A percentile compares a stretch with the other conserved stretches of the same genome.
phyloP scores from a whole-genome alignment of 805 yeast genomes.

The Barnettozyma salicaria region DNA sequence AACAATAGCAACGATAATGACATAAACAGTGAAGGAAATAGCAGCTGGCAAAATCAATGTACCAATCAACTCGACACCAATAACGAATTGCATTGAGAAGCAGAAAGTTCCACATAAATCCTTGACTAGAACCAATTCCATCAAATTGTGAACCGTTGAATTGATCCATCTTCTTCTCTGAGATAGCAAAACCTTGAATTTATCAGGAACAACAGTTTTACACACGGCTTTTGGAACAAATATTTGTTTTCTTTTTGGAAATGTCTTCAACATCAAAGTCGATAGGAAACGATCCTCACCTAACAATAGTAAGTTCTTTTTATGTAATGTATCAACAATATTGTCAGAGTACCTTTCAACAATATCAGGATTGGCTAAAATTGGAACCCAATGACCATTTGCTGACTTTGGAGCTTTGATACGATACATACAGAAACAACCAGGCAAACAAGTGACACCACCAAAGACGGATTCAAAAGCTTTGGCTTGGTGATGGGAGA shows the following conservation, averaged over 20 bases:
- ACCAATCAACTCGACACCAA: conserved; percentile 77
- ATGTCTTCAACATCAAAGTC: conserved; percentile 79
- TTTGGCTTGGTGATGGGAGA: conserved; percentile 90
- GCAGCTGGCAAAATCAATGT: conserved; percentile 88
- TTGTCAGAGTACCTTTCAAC: conserved; percentile 89
- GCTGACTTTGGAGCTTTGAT: conserved; percentile 82
- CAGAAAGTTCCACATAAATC: conserved; percentile 94
- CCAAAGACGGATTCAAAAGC: conserved; percentile 95
- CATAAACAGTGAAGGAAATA: conserved; percentile 74
- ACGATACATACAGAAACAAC: conserved; percentile 89
- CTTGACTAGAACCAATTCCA: conserved; percentile 78
- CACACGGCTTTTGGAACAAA: conserved; percentile 90
- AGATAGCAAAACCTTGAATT: conserved; percentile 70
- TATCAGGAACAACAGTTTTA: conserved; percentile 84
- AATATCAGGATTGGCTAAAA: conserved; percentile 86
- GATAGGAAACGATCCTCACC: conserved; percentile 90
- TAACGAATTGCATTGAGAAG: conserved; percentile 91
- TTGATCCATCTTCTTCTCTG: conserved; percentile 97
- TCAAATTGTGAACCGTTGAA: conserved; percentile 86
- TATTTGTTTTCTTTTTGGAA: conserved; percentile 82
- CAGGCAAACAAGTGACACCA: conserved; percentile 92
- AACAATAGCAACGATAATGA: conserved; percentile 63
- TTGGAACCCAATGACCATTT: conserved; percentile 87
- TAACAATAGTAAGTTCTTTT: conserved; percentile 73
- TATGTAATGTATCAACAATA: conserved; percentile 76